Evolutionary conservation across 768 basidiomycete species (phyloP).

Genomic region (Mycena crocata): DNA sequence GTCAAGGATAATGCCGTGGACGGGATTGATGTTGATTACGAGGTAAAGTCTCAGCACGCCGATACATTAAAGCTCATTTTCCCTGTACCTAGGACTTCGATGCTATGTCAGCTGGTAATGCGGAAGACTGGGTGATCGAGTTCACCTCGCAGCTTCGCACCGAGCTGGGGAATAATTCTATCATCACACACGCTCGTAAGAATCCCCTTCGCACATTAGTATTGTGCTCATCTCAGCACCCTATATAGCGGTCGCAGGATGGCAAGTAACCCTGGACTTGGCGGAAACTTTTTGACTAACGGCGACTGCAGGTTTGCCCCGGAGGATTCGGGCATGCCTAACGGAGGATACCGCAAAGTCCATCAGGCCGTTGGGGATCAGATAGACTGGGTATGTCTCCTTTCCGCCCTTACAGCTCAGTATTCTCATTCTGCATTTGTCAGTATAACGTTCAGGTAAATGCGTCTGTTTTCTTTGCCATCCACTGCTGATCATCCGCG

Average conservation of each 20-base stretch:
- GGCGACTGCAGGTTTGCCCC: not conserved
- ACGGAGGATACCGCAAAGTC: slow-evolving; percentile 7
- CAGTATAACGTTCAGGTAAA: slow-evolving; percentile 17
- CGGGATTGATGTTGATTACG: slow-evolving; percentile 13
- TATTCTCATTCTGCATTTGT: not conserved
- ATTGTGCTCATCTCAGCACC: too few species aligned
- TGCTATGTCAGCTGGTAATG: not conserved
- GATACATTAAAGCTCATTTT: too few species aligned
- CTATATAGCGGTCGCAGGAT: slow-evolving; percentile 6
- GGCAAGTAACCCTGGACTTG: not conserved
- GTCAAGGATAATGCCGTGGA: not conserved
- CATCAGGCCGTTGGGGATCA: not conserved
- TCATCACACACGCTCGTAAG: slow-evolving; percentile 7
- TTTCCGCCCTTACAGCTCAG: not conserved
- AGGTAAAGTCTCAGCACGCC: not conserved
- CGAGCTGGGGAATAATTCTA: not conserved
- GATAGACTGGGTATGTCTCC: slow-evolving; percentile 6
- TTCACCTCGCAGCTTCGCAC: not conserved
- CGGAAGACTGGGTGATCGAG: slow-evolving; percentile 1
- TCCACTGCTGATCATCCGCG: not conserved
- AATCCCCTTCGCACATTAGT: not conserved
- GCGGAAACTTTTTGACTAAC: not conserved
- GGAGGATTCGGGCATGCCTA: not conserved
- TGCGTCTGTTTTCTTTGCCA: not conserved
- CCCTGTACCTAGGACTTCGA: not conserved